A percentile compares a stretch with the other conserved stretches of the same genome.
Evolutionary conservation across 2,329 filamentous ascomycete species (phyloP).

Genomic region (Aureobasidium uvarum): DNA sequence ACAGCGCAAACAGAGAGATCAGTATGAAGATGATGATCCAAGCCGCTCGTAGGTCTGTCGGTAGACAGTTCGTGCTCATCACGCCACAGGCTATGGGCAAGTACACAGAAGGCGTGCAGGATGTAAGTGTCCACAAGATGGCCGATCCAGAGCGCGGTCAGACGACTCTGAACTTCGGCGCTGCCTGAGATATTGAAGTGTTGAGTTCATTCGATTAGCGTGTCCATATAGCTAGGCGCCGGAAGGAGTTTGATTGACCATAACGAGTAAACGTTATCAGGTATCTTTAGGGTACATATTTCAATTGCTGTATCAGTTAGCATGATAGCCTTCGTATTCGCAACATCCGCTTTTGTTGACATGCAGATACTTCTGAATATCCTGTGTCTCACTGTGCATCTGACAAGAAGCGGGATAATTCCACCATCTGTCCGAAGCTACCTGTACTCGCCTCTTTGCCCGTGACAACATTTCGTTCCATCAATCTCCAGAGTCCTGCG

Average conservation of each 20-base stretch:
- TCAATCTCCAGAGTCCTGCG: neutral
- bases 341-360: too few species aligned
- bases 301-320: too few species aligned
- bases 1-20: conserved; percentile 88
- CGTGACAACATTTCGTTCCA: neutral
- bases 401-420: neutral
- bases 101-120: conserved; percentile 56
- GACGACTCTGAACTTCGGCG: conserved; percentile 39
- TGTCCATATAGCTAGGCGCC: conserved; percentile 13
- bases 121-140: conserved; percentile 75
- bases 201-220: neutral
- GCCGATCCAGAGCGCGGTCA: conserved; percentile 53
- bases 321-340: too few species aligned
- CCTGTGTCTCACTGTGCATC: too few species aligned
- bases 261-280: neutral
- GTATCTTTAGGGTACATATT: neutral
- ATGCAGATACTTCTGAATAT: too few species aligned
- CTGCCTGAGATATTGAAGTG: neutral
- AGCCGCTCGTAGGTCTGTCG: conserved; percentile 80
- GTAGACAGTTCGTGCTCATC: conserved; percentile 92
- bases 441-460: neutral
- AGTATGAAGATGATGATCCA: conserved; percentile 92
- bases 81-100: conserved; percentile 78
- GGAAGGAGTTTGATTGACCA: conserved; percentile 11
- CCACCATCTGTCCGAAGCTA: neutral